A percentile compares a stretch with the other conserved stretches of the same genome.
These are phyloP conservation scores for Podosphaera xanthii DNA, from an alignment of 2,329 filamentous ascomycete genomes.

Conservation along the genomic window DNA sequence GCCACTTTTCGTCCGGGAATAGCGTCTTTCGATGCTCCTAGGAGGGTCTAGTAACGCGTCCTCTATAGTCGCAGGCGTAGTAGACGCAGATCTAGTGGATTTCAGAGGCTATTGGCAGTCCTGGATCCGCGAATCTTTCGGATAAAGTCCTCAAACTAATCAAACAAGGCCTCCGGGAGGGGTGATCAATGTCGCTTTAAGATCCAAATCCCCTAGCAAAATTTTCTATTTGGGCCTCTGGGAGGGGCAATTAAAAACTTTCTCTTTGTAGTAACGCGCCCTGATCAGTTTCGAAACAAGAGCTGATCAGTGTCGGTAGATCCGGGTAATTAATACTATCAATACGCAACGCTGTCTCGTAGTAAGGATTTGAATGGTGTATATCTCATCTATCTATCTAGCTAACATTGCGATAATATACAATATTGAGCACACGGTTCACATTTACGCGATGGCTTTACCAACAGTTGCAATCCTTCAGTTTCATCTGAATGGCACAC, in stretches of 20 bases:
- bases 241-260: no score
- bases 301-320: background rate
- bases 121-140: no score
- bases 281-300: no score
- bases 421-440: background rate
- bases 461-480: background rate
- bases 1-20: background rate
- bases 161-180: no score
- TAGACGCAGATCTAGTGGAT: background rate
- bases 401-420: background rate
- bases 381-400: background rate
- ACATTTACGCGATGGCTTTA: background rate
- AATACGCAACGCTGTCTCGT: background rate
- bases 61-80: background rate
- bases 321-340: background rate
- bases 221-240: no score
- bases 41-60: background rate
- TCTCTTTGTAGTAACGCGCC: no score
- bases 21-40: background rate
- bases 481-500: no score
- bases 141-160: no score
- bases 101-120: no score
- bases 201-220: no score
- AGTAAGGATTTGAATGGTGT: background rate
- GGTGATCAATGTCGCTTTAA: no score